Base-by-base conservation (phyloP, 2,329 filamentous ascomycete species). In the Rhynchosporium secalis region DNA sequence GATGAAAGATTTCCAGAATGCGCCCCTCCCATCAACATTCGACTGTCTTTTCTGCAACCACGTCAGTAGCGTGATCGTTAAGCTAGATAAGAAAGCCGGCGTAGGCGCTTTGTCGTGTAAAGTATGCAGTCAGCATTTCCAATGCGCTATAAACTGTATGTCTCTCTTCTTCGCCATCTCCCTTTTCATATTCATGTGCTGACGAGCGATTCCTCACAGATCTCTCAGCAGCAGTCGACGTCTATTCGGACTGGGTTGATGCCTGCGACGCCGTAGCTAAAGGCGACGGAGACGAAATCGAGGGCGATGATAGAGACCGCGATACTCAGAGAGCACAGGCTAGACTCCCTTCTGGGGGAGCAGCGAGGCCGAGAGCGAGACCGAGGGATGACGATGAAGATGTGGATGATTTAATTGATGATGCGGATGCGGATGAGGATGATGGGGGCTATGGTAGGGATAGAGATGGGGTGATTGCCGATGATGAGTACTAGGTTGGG, bases 11-110 rank as follows among this genome's bases (percentile, higher is more conserved):
- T 29, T 41, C 65, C 46, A 89, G 87, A 78, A 83, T 75, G 90
- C 93, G 70, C 84, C 86, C 46, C 82, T 95, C 20, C 83, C 89
- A 3, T 93, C 91, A 2, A 85, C 86, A n/a, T 99, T 99, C 77
- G 91, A 93, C 62, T 99, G 95, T 75, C 87, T 99, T 51, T 99
- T 99, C 79, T 99, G 95, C 82, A 98, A 97, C 76, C 93, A 98
- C 78, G 95, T 98, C 75, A 95, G 92, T 69, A 91, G 93, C 0
- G 91, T 99, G 58, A 84, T 86, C 33, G 90, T 97, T 69, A 95
- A 96, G 77, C 83, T 99, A 56, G 92, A 99, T 75, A 96, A 96
- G 82, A 98, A 98, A 76, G 81, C 86, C 33, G 92, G 92, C 57
- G 84, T 96, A 43, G 95, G 94, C 52, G 86, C 90, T 65, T 81